phyloP scores from a whole-genome alignment of 2,329 filamentous ascomycete genomes.

The Ophiostoma pallidulum region DNA sequence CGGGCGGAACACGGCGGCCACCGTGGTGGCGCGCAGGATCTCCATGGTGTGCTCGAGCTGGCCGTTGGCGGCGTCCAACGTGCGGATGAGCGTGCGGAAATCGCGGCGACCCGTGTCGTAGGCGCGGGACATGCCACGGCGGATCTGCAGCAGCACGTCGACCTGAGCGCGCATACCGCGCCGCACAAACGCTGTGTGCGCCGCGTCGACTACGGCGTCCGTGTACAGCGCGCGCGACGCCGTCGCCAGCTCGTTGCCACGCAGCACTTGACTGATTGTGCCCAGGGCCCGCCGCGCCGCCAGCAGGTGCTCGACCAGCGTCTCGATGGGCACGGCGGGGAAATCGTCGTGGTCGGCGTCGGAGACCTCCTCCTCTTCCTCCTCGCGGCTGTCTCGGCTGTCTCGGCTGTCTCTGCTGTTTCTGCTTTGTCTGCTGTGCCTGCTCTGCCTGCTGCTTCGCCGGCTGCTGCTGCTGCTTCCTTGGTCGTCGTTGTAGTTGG shows the following conservation, averaged over 20 bases:
- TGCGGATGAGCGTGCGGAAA: constrained; percentile 51
- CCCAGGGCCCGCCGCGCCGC: constrained; percentile 80
- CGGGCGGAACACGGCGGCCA: constrained; percentile 55
- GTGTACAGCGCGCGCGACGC: constrained; percentile 67
- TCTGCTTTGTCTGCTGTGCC: no score
- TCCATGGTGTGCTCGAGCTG: constrained; percentile 58
- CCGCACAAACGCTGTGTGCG: constrained; percentile 59
- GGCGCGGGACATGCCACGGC: constrained; percentile 41
- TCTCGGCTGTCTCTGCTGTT: no score
- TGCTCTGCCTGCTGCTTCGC: no score
- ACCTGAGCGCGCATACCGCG: constrained; percentile 50
- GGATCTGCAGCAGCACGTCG: constrained; percentile 41
- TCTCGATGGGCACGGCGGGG: constrained; percentile 51
- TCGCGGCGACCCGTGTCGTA: constrained; percentile 51
- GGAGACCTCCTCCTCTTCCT: background rate
- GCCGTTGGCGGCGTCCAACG: constrained; percentile 57
- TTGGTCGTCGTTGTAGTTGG: background rate
- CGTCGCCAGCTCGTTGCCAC: constrained; percentile 78
- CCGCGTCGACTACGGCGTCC: constrained; percentile 63
- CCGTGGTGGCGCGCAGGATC: constrained; percentile 52
- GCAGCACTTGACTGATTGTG: constrained; percentile 72
- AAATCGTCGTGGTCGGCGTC: constrained; percentile 11
- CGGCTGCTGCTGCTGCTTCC: background rate
- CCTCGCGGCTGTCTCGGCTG: background rate
- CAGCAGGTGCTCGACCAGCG: constrained; percentile 73